Evolutionary conservation across 352 stramenopile genomes (phyloP), one percentile per base, ranked within the genome.

Genomic region (Phytophthora boehmeriae): DNA sequence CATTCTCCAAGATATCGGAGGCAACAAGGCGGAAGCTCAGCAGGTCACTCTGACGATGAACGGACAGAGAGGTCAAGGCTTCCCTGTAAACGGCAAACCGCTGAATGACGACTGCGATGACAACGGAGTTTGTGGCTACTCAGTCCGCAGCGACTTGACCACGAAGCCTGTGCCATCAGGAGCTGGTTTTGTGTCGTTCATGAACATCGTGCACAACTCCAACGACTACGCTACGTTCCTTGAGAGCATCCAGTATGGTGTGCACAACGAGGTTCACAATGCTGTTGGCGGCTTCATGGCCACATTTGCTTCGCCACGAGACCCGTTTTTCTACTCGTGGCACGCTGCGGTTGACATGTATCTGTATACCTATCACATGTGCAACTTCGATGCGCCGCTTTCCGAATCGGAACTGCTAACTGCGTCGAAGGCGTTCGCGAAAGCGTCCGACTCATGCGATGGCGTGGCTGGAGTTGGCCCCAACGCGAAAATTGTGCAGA

Each of bases 241-340:
- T 11, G 69, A 79, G 23, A 63, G 54, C n/a, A 71, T 87, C 36
- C 77, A 87, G 62, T 84, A 73, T 46, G 77, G 77, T 3, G 17
- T 87, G 11, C 72, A 87, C 67, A 81, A 78, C 43, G 79, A 87
- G 27, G 56, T 89, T 36, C 75, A 80, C 32, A 72, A 80, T 17
- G 66, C 70, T 1, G 51, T 89, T 2, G 76, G 77, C 17, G 75
- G 76, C 16, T 54, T 55, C 23, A 73, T 89, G 70, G 44, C 63
- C 28, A 83, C 80, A 5, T 71, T 82, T 4, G 65, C 75, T 4
- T 78, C 76, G 19, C 75, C 80, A 1, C 54, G 66, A 2, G 80
- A 89, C 46, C 46, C 66, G 19, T 68, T 88, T 39, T 89, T 86
- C 57, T 89, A 76, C 65, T 83, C 76, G 56, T 84, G 75, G 77